phyloP scores from a whole-genome alignment of 768 basidiomycete genomes.

The Termitomyces sp. region DNA sequence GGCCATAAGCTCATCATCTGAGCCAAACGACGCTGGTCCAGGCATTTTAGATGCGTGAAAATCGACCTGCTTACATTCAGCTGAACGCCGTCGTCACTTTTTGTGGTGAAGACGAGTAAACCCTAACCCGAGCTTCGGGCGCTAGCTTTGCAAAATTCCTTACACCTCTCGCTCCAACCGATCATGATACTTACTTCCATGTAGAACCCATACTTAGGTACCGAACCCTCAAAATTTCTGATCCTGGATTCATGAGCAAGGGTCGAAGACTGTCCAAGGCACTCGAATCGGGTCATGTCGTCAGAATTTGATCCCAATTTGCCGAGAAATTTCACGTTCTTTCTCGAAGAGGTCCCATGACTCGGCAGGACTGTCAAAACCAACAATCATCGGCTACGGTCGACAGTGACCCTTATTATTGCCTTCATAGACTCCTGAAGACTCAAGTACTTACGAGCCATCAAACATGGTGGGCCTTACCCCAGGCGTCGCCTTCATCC shows the following conservation, averaged over 20 bases:
- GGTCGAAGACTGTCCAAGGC: neutral
- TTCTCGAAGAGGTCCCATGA: neutral
- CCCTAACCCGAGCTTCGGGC: slow-evolving; percentile 5
- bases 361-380: no score
- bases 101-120: neutral
- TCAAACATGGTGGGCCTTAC: slow-evolving; percentile 16
- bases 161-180: no score
- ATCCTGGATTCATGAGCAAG: no score
- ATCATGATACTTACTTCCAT: no score
- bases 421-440: neutral
- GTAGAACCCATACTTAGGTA: no score
- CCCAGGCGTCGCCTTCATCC: slow-evolving; percentile 33
- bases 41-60: neutral
- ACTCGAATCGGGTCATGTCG: neutral
- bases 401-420: no score
- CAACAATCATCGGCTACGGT: no score
- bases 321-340: neutral
- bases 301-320: neutral
- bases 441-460: no score
- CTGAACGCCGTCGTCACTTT: neutral
- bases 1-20: slow-evolving; percentile 15
- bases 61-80: neutral
- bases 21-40: slow-evolving; percentile 1
- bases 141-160: no score
- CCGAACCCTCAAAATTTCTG: no score